phyloP scores from a whole-genome alignment of 2,329 filamentous ascomycete genomes.

The Anthostomella pinea region DNA sequence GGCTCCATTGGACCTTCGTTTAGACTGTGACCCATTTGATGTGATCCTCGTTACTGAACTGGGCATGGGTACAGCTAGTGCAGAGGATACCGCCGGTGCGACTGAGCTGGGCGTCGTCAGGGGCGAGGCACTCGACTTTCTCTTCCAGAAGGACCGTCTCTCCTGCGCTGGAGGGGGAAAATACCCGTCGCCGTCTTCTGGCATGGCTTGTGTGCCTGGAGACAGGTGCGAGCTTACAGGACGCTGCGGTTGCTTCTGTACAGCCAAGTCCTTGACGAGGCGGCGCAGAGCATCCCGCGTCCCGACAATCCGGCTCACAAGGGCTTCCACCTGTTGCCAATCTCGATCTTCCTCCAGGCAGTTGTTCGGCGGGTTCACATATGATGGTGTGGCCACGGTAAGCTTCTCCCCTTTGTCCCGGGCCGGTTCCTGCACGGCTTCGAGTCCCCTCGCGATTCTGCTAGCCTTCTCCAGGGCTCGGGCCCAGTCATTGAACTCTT shows the following conservation, averaged over 20 bases:
- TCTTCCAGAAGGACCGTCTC: conserved; percentile 84
- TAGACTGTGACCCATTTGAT: conserved; percentile 30
- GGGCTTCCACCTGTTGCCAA: conserved; percentile 35
- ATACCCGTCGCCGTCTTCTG: conserved; percentile 55
- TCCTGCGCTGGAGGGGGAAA: conserved; percentile 47
- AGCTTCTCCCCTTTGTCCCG: conserved; percentile 23
- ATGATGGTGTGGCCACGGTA: conserved; percentile 24
- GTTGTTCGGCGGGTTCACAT: conserved; percentile 31
- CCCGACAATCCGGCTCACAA: conserved; percentile 83
- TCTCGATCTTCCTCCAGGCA: conserved; percentile 54
- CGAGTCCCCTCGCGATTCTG: conserved; percentile 56
- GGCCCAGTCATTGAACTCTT: conserved; percentile 87
- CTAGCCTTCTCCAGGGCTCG: conserved; percentile 80
- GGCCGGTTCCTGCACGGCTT: conserved; percentile 33
- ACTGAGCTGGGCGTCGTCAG: conserved; percentile 40
- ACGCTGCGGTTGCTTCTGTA: conserved; percentile 48
- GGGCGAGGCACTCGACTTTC: conserved; percentile 65
- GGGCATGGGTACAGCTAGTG: conserved; percentile 42
- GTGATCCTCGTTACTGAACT: conserved; percentile 32
- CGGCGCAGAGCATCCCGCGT: conserved; percentile 85
- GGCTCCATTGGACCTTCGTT: conserved; percentile 36
- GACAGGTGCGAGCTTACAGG: conserved; percentile 40
- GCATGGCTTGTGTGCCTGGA: conserved; percentile 37
- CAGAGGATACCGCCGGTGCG: conserved; percentile 38
- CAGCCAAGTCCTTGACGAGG: conserved; percentile 79